Evolutionary conservation across 306 rosid species (phyloP).

Genomic region (Senna siamea): DNA sequence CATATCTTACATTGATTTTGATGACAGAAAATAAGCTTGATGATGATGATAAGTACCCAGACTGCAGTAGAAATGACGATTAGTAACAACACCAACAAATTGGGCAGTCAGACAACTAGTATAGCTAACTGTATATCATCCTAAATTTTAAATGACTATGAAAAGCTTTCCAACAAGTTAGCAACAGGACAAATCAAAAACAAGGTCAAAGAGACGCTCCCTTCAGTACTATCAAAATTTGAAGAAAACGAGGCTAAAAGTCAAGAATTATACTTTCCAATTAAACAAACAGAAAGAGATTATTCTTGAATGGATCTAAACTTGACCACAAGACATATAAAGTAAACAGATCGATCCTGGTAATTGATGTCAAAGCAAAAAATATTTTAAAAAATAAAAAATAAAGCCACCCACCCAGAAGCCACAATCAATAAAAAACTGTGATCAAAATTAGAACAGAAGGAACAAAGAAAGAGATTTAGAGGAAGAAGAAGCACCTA

Average conservation of each 20-base stretch:
- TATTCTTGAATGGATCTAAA: slow-evolving; percentile 1
- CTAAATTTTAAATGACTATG: neutral
- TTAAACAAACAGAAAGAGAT: neutral
- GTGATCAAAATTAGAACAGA: neutral
- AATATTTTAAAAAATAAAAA: neutral
- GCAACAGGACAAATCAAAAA: neutral
- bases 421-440: neutral
- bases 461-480: neutral
- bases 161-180: neutral
- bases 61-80: neutral
- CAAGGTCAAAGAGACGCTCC: neutral
- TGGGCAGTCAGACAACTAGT: neutral
- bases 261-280: neutral
- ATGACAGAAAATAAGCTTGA: slow-evolving; percentile 11
- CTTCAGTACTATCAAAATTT: neutral
- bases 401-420: neutral
- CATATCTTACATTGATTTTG: slow-evolving; percentile 14
- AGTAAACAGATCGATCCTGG: neutral
- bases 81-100: too few species aligned
- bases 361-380: neutral
- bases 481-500: neutral
- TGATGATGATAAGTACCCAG: neutral
- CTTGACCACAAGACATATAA: neutral
- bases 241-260: neutral
- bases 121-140: neutral